Base-by-base conservation (phyloP, 805 yeast genomes). In the Metschnikowia lochheadii region DNA sequence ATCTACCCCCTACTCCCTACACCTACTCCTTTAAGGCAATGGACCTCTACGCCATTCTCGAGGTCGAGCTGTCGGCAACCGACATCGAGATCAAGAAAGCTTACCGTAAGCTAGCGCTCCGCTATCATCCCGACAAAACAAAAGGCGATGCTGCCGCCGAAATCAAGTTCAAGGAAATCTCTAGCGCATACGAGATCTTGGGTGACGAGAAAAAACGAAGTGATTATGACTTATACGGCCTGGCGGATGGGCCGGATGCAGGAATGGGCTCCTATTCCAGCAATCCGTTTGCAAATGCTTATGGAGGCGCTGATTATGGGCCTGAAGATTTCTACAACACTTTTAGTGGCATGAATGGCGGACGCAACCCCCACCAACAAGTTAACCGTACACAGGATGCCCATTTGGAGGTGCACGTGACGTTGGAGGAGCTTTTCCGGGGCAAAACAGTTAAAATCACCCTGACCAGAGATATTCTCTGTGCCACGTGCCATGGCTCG, bases 41-140 rank as follows among this genome's bases (percentile, higher is more conserved):
- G 29, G 66, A 67, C 52, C 67, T 76, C 46, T 90, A 89, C 68
- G 89, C 80, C 42, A 70, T 87, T 3, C 75, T 90, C 20, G 96
- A 89, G 36, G 81, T 90, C 4, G 80, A 79, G 6, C 64, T 75
- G 2, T 74, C 79, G 17, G 96, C 97, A 0, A 69, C 89, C 1
- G 68, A 80, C 32, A 70, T 69, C 1, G 97, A 91, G 55, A 88
- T 92, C 63, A 85, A 85, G 59, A 83, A 80, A 65, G 96, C 97
- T 0, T 92, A 89, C 68, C 78, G 95, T 56, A 86, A 83, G 58
- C 76, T 89, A 44, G 98, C 98, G 10, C 75, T 92, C 37, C 73
- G 75, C 52, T 81, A 84, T 60, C 98, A 92, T 67, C 98, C 98
- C 0, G 98, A 92, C 66, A 92, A 94, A 64, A 90, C 82, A 1